Evolutionary conservation across 352 stramenopile genomes (phyloP), one percentile per base, ranked within the genome.

Genomic region (Pythium brachiatum): DNA sequence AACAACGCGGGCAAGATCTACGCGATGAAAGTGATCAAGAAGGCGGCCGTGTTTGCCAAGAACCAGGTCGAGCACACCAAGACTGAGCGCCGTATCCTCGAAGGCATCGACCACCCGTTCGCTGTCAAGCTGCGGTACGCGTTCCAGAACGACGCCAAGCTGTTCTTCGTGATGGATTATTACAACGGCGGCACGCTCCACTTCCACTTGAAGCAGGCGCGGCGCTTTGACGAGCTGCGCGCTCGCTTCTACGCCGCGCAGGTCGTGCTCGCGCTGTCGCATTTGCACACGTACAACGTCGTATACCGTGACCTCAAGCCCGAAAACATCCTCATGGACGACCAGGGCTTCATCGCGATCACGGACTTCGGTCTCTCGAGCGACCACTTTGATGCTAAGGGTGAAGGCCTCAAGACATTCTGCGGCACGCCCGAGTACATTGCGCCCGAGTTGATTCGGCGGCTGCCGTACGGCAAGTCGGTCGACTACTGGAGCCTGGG

Each of bases 1-100:
- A 15, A 8, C 3, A 48, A 48, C 41, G 21, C 41, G 4, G 70
- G 76, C 52, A 81, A 87, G 36, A 79, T 96, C 16, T 97, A 90
- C 64, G 90, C 90, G 5, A 96, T 97, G 88, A 97, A 97, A 54
- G 88, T 97, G 26, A 89, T 97, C 51, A 95, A 96, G 64, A 97
- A 97, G 62, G 72, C 79, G 0, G 80, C 87, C 0, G 83, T 97
- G 29, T 93, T 92, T 65, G 84, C 78, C 16, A 93, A 92, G 47
- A 89, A 92, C 55, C 90, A 97, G 60, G 86, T 97, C 13, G 89
- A 97, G 53, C 90, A 97, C 72, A 97, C 90, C 9, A 97, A 95
- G 68, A 94, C 88, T 0, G 90, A 97, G 76, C 81, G 88, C 2
- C 82, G 83, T 26, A 90, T 97, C 43, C 71, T 97, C 36, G 85